Base-by-base conservation (phyloP, 345 rosid species). In the Theobroma cacao region DNA sequence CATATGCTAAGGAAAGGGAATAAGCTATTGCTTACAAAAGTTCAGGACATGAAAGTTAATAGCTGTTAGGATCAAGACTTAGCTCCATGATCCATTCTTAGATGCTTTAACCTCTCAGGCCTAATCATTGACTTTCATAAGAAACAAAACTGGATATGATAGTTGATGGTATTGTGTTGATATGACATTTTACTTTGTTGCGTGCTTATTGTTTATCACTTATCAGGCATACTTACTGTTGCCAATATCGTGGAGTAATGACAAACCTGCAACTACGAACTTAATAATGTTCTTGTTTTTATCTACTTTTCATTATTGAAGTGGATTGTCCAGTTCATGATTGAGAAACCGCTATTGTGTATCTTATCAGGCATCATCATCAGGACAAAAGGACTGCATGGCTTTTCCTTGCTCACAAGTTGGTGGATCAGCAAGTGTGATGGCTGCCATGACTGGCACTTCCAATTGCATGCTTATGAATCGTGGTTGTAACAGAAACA, bases 311-410 rank as follows among this genome's bases (percentile, higher is more conserved):
- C 50, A 4, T 70, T 40, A 15, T 47, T 70, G 62, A 71, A 34
- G 18, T 38, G 52, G 66, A 58, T 22, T 48, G 34, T 63, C 20
- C 22, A 1, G 40, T 14, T 48, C 55, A 17, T 75, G 61, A 53
- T 38, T 68, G 67, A 78, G 34, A 67, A 18, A 63, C 24, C 40
- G 36, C 59, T 68, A 13, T 69, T 79, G 8, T 80, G 31, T 80
- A 20, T 65, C 77, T 73, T 72, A 34, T 10, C 80, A 94, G 98
- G 88, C 82, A 77, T 76, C 89, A 33, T 85, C 94, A 75, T 77
- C 89, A 22, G 88, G 80, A 63, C 86, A 87, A 20, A 87, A 83
- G 63, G 91, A 90, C 7, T 83, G 79, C 22, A 31, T 62, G 40
- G 78, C 81, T 38, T 84, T 89, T 70, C 88, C 81, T 59, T 77